A percentile compares a stretch with the other conserved stretches of the same genome.
Conservation (phyloP, 2,329 filamentous ascomycete genomes). For the Fusarium veterinarium region DNA sequence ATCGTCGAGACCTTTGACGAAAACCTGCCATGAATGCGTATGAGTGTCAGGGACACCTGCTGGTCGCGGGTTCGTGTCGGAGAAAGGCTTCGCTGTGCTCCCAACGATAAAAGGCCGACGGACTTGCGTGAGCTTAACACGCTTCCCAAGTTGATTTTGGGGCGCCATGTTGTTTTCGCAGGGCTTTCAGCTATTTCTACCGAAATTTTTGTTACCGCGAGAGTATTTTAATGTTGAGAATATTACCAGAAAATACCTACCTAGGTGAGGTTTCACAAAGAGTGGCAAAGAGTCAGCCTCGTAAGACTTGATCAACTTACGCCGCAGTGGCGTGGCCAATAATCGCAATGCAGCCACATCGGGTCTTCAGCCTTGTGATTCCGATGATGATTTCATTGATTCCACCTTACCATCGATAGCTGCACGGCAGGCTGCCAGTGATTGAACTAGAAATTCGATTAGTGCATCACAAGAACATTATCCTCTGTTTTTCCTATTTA, state of each 20-base stretch:
- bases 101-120: conserved; percentile 78
- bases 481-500: background rate
- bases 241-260: background rate
- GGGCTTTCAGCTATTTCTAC: background rate
- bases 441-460: conserved; percentile 25
- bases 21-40: conserved; percentile 96
- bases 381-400: conserved; percentile 46
- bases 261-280: background rate
- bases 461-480: background rate
- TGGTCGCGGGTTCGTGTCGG: conserved; percentile 83
- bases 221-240: background rate
- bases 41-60: conserved; percentile 85
- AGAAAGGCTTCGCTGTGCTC: conserved; percentile 82
- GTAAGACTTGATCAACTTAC: background rate
- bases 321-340: conserved; percentile 33
- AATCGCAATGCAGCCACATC: conserved; percentile 22
- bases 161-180: conserved; percentile 63
- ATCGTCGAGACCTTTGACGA: conserved; percentile 89
- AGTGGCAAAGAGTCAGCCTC: conserved; percentile 22
- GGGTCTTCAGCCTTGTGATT: conserved; percentile 33
- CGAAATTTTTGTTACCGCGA: background rate
- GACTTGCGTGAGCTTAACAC: conserved; percentile 73
- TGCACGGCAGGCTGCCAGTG: background rate
- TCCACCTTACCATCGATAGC: conserved; percentile 23
- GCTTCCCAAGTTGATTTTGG: conserved; percentile 68